Evolutionary conservation across 192 early-diverging fungal species (phyloP).

Genomic region (Podila horticola): DNA sequence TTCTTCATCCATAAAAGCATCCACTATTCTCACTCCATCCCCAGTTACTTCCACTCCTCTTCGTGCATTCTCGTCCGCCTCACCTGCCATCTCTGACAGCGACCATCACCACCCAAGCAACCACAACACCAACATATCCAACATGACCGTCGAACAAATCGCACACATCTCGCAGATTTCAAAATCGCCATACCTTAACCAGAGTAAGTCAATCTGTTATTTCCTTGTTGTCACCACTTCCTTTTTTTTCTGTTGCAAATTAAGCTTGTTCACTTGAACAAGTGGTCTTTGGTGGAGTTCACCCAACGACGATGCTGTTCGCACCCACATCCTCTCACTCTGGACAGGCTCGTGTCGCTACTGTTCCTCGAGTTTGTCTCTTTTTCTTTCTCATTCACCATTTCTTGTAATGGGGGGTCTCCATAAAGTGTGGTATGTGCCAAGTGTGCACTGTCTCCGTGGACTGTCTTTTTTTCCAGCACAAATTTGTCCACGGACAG

Average conservation of each 20-base stretch:
- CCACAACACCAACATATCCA: conserved; percentile 22
- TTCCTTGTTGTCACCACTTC: not conserved
- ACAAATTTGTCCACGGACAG: not conserved
- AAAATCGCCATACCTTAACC: conserved; percentile 47
- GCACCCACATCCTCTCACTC: too few relatives aligned
- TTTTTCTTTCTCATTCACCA: not conserved
- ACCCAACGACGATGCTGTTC: too few relatives aligned
- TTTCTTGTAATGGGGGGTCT: not conserved
- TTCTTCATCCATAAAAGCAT: not conserved
- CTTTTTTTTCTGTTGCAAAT: not conserved
- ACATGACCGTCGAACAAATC: conserved; percentile 44
- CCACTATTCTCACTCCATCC: not conserved
- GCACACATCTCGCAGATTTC: conserved; percentile 40
- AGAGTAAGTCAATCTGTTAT: conserved; percentile 28
- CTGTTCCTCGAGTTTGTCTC: not conserved
- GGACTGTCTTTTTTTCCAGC: not conserved
- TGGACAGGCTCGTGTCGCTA: not conserved
- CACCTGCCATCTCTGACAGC: conserved; percentile 10
- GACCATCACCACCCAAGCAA: not conserved
- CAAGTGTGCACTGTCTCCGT: not conserved
- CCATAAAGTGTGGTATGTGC: not conserved
- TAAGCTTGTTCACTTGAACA: too few relatives aligned
- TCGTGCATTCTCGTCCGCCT: conserved; percentile 24
- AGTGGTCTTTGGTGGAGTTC: too few relatives aligned
- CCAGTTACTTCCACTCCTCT: not conserved